These are phyloP conservation scores for Thuja plicata DNA, from an alignment of 83 land plant species.

Conservation along the genomic window DNA sequence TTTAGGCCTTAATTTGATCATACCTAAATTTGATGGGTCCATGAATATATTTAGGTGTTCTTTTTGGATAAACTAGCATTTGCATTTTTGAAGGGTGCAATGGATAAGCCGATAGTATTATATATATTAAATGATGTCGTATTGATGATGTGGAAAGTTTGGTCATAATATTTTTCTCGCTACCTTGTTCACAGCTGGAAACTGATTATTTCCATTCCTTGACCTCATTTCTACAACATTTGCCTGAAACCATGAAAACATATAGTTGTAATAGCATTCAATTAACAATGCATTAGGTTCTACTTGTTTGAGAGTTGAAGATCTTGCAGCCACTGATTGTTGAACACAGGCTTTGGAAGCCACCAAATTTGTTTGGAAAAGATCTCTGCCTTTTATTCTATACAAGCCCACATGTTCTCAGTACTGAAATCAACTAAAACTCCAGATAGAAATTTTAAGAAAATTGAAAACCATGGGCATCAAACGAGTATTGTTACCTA, in stretches of 20 bases:
- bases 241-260: conserved; percentile 25
- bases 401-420: not conserved
- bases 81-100: too few species aligned
- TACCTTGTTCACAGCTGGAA: conserved; percentile 48
- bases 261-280: not conserved
- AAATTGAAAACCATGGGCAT: not conserved
- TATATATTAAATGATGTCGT: too few species aligned
- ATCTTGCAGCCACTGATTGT: conserved; percentile 43
- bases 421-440: not conserved
- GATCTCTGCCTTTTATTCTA: conserved; percentile 41
- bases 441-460: too few species aligned
- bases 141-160: too few species aligned
- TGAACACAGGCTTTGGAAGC: conserved; percentile 23
- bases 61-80: too few species aligned
- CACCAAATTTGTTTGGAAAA: conserved; percentile 14
- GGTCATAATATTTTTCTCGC: conserved; percentile 49
- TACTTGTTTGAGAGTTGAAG: conserved; percentile 56
- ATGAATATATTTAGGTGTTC: too few species aligned
- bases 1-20: too few species aligned
- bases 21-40: too few species aligned
- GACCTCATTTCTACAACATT: conserved; percentile 63
- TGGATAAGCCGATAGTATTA: too few species aligned
- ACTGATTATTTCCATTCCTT: conserved; percentile 42
- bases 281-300: too few species aligned
- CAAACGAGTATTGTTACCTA: conserved; percentile 14